Evolutionary conservation across 129 eudicot genomes (phyloP), one percentile per base, ranked within the genome.

Genomic region (Arctium minus): DNA sequence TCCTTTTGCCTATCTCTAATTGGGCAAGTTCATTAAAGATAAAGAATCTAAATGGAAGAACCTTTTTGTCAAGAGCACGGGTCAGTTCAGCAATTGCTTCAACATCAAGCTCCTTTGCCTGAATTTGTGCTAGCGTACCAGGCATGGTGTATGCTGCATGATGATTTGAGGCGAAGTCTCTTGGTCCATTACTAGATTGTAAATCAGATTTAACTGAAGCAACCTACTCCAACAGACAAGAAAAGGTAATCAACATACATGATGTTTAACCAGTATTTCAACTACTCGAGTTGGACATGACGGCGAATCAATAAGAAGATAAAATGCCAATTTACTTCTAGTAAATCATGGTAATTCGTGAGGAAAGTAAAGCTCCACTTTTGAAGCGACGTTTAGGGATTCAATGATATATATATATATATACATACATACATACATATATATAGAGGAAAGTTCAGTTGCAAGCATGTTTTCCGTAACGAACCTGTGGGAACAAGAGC

Each of bases 41-140:
- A 13, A 42, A 46, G 31, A 77, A 70, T 12, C 7, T 39, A 86
- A 78, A 2, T 69, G 40, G 44, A 73, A 29, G 65, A 42, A 95
- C 98, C 98, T 95, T 95, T 91, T 93, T 95, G 82, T 90, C 97
- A 76, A 95, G 98, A 68, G 93, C 92, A 74, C 92, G 90, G 62
- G 92, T 88, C 79, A 95, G 86, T 86, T 95, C 88, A 72, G 97
- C 89, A 83, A 95, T 88, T 85, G 94, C 98, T 87, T 92, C 94
- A 44, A 93, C 90, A 85, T 92, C 97, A 73, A 97, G 93, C 85
- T 95, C 98, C 87, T 93, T 92, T 65, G 97, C 89, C 73, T 84
- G 95, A 78, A 70, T 69, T 78, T 88, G 95, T 73, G 91, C 86
- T 12, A 48, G 77, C 15, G 80, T 50, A 80, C 79, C 75, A 77